A percentile compares a stretch with the other conserved stretches of the same genome.
phyloP scores from a whole-genome alignment of 805 yeast species.

The Zygotorulaspora chibaensis region DNA sequence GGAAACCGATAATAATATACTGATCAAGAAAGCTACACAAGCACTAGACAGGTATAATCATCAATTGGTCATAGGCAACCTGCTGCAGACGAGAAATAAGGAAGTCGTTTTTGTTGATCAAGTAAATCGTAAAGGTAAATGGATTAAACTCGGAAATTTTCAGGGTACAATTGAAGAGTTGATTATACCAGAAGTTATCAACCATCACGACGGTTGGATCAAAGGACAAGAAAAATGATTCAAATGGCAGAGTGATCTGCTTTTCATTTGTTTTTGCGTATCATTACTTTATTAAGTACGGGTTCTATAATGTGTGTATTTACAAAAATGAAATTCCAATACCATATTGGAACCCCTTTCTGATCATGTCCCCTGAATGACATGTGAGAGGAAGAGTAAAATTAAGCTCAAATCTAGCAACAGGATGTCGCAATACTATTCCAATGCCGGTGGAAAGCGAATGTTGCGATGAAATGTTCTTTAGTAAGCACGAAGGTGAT shows the following conservation, averaged over 20 bases:
- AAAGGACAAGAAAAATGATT: slow-evolving; percentile 19
- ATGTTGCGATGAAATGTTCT: slow-evolving; percentile 38
- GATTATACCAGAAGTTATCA: slow-evolving; percentile 73
- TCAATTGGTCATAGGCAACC: slow-evolving; percentile 90
- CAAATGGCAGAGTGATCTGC: not conserved
- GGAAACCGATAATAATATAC: slow-evolving; percentile 74
- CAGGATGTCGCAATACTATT: slow-evolving; percentile 54
- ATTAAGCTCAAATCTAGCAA: slow-evolving; percentile 64
- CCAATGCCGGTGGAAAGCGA: slow-evolving; percentile 58
- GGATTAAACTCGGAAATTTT: slow-evolving; percentile 51
- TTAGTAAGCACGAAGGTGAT: slow-evolving; percentile 18
- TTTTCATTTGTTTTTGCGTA: slow-evolving; percentile 1
- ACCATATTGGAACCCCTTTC: slow-evolving; percentile 68
- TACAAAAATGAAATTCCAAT: slow-evolving; percentile 57
- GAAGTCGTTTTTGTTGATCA: slow-evolving; percentile 77
- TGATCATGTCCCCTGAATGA: slow-evolving; percentile 44
- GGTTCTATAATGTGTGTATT: slow-evolving; percentile 6
- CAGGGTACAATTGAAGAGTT: slow-evolving; percentile 58
- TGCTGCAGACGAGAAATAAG: slow-evolving; percentile 79
- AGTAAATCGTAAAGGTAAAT: slow-evolving; percentile 33
- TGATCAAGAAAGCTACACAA: slow-evolving; percentile 68
- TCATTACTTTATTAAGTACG: not conserved
- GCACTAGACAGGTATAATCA: slow-evolving; percentile 86
- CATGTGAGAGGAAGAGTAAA: slow-evolving; percentile 57
- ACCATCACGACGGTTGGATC: slow-evolving; percentile 63